phyloP scores from a whole-genome alignment of 176 grass and related monocot genomes.

The Avena eriantha region DNA sequence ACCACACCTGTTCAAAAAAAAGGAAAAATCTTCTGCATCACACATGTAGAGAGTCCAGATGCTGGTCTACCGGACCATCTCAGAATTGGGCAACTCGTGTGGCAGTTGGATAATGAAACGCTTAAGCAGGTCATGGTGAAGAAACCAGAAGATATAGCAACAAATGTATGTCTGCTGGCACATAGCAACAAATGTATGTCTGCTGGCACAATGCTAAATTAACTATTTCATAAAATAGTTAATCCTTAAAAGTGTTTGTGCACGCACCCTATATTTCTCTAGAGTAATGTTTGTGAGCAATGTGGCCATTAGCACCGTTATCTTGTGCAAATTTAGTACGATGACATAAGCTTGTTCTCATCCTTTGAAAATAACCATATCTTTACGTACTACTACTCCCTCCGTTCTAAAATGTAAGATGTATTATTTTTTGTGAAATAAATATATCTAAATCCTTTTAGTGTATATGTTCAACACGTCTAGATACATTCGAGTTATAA shows the following conservation, averaged over 20 bases:
- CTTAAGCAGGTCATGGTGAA: neutral
- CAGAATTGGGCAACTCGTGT: slow-evolving; percentile 28
- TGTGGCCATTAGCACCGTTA: neutral
- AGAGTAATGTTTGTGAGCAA: neutral
- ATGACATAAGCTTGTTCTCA: neutral
- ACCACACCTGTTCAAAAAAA: neutral
- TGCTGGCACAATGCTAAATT: too few species aligned
- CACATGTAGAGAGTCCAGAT: slow-evolving; percentile 1
- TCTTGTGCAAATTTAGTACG: neutral
- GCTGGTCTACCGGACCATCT: neutral
- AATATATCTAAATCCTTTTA: too few species aligned
- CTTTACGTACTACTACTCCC: too few species aligned
- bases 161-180: too few species aligned
- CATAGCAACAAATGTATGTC: too few species aligned
- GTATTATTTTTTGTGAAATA: too few species aligned
- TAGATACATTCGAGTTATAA: neutral
- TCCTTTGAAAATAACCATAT: neutral
- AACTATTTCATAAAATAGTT: neutral
- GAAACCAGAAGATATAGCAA: neutral
- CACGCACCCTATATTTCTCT: neutral
- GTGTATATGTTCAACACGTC: too few species aligned
- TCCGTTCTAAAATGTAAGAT: too few species aligned
- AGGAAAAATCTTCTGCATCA: neutral
- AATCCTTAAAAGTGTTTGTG: neutral
- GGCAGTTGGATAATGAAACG: neutral